A percentile compares a stretch with the other conserved stretches of the same genome.
phyloP scores from a whole-genome alignment of 106 monocot genomes.

The Dioscorea alata region DNA sequence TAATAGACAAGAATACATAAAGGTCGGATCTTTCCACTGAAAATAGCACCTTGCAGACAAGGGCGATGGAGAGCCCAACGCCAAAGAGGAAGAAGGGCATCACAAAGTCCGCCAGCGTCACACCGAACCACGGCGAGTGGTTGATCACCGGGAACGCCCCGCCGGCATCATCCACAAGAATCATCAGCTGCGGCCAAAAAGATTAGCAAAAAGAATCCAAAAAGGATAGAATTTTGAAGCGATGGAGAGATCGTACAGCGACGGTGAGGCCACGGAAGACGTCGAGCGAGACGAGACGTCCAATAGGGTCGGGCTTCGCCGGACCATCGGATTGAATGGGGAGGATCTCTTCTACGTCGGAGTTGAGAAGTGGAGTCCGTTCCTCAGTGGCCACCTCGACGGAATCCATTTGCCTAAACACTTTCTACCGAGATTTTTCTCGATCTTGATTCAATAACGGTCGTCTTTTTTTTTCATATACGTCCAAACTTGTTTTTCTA shows the following conservation, averaged over 20 bases:
- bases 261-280: constrained; percentile 95
- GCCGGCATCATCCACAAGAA: constrained; percentile 86
- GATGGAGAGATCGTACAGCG: constrained; percentile 29
- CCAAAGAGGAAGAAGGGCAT: constrained; percentile 92
- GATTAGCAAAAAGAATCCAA: not conserved
- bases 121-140: constrained; percentile 87
- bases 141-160: constrained; percentile 80
- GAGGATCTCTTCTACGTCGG: constrained; percentile 29
- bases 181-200: constrained; percentile 60
- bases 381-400: not conserved
- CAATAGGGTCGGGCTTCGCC: constrained; percentile 10
- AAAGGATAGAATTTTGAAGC: not conserved
- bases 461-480: too few species aligned
- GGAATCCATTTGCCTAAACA: not conserved
- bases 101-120: constrained; percentile 86
- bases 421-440: too few species aligned
- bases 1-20: not conserved
- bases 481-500: too few species aligned
- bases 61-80: constrained; percentile 72
- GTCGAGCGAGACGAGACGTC: constrained; percentile 74
- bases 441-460: too few species aligned
- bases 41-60: constrained; percentile 62
- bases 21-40: not conserved
- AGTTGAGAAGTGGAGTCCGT: not conserved
- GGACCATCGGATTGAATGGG: constrained; percentile 19